Evolutionary conservation across 352 stramenopile species (phyloP), one percentile per base, ranked within the genome.

Genomic region (Globisporangium viniferum): DNA sequence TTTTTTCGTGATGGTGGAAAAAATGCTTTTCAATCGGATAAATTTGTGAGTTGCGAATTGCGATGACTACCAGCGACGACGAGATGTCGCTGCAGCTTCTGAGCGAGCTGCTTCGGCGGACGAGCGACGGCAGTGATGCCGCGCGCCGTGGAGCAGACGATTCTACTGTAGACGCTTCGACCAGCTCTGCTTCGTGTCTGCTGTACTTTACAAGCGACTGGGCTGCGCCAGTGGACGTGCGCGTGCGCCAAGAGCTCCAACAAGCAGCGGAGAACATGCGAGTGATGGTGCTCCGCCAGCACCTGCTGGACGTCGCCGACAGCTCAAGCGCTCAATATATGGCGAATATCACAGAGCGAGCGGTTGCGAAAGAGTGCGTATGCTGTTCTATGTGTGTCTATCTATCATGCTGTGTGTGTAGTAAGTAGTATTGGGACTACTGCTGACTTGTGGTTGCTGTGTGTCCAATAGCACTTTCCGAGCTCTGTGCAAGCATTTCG

Each of bases 161-260:
- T 56, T 22, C 59, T 31, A 5, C 20, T 14, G 12, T 15, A 54
- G 33, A 8, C 9, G 36, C 35, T 6, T 1, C 22, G 29, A 8
- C 44, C 1, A 36, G 5, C 6, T 35, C 48, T 29, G 1, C n/a
- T 27, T 20, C 22, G 2, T 31, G 7, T 24, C 5, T 78, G 2
- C 22, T 79, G 4, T 85, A 83, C 59, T 73, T 90, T 27, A 79
- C 76, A 10, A 84, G 76, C 56, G 74, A 76, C 59, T 92, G 83
- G 83, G 64, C 62, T 20, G 36, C 35, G 9, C 65, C 80, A 6
- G 48, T 81, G 29, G 77, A 89, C 36, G 70, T 59, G n/a, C 22
- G 78, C 4, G 54, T 80, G 4, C 46, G 79, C 20, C 63, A 73
- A 12, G 59, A 63, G 22, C 39, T 88, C 29, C 33, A 66, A 5